Percentiles rank a stretch among this genome's conserved stretches.
phyloP scores from a whole-genome alignment of 2,329 filamentous ascomycete genomes.

The Pseudocercospora musae region DNA sequence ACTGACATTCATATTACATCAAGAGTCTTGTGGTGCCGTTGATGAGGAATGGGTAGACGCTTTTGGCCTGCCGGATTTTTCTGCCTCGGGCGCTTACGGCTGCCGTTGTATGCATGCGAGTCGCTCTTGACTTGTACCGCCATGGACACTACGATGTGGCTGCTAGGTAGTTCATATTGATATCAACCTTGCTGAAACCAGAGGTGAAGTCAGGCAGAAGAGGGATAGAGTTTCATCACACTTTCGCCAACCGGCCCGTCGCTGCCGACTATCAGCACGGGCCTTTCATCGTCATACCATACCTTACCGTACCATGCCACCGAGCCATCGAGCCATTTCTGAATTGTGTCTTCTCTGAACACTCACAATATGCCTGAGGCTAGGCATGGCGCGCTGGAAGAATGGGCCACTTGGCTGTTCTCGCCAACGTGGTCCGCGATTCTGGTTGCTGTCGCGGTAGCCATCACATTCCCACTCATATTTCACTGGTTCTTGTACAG shows the following conservation, averaged over 20 bases:
- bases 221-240: background rate
- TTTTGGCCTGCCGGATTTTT: background rate
- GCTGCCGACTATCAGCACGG: background rate
- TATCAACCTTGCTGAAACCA: no score
- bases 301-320: background rate
- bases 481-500: conserved; percentile 73
- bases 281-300: background rate
- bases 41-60: background rate
- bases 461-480: conserved; percentile 69
- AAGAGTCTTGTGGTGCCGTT: background rate
- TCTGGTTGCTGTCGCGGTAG: conserved; percentile 65
- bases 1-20: background rate
- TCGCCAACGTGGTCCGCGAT: conserved; percentile 52
- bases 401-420: conserved; percentile 47
- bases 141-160: no score
- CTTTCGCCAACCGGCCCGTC: background rate
- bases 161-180: no score
- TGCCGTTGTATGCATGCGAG: no score
- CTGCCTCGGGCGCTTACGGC: background rate
- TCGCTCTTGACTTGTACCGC: background rate
- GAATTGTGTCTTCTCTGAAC: background rate
- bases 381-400: conserved; percentile 4
- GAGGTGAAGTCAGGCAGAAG: background rate
- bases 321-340: background rate
- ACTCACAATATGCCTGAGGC: conserved; percentile 7